A percentile compares a stretch with the other conserved stretches of the same genome.
phyloP scores from a whole-genome alignment of 164 flowering plant genomes.

The Tetracentron sinense region DNA sequence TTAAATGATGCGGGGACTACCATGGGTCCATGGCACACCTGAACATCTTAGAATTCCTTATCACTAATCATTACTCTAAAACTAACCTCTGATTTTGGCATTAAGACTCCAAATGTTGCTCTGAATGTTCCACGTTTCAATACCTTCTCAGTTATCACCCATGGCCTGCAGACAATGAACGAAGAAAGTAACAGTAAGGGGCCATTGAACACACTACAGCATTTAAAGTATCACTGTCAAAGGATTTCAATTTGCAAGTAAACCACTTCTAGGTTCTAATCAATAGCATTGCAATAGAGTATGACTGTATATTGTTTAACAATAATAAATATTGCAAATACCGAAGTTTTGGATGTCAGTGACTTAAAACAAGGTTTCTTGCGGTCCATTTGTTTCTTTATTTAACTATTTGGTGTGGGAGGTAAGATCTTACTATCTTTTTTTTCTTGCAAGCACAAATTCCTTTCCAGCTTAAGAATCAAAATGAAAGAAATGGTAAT shows the following conservation, averaged over 20 bases:
- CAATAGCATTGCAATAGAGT: not conserved
- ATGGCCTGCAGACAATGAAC: constrained; percentile 35
- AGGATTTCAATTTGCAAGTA: not conserved
- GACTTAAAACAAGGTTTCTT: not conserved
- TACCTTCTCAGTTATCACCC: constrained; percentile 27
- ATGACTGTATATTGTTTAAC: not conserved
- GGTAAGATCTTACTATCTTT: too few relatives aligned
- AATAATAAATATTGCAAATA: not conserved
- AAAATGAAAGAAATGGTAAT: too few relatives aligned
- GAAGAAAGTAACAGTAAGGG: not conserved
- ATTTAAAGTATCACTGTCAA: not conserved
- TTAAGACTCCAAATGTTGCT: constrained; percentile 8
- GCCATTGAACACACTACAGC: not conserved
- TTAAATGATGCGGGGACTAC: too few relatives aligned
- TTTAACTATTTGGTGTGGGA: too few relatives aligned
- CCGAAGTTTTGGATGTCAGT: too few relatives aligned
- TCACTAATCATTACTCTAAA: not conserved
- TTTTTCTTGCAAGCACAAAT: too few relatives aligned
- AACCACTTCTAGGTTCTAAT: not conserved
- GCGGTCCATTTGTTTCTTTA: too few relatives aligned
- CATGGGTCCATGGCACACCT: not conserved
- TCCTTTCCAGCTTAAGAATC: too few relatives aligned
- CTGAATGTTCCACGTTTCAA: constrained; percentile 9
- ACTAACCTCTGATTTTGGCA: constrained; percentile 23
- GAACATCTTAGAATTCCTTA: not conserved